A percentile compares a stretch with the other conserved stretches of the same genome.
Conservation (phyloP, 179 eudicot genomes). For the Silene noctiflora region DNA sequence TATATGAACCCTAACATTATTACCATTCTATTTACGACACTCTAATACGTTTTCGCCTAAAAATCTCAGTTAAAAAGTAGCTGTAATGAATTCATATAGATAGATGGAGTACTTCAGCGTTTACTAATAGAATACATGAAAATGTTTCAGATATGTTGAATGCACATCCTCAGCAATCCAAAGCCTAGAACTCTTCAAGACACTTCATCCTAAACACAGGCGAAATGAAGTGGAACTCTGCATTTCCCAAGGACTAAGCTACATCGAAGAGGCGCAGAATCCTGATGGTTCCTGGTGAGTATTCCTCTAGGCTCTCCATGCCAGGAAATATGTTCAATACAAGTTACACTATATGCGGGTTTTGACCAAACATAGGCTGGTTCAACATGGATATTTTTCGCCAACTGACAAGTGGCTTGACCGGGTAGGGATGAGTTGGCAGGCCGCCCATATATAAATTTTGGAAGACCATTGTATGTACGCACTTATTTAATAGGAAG, state of each 20-base stretch:
- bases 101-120: not conserved
- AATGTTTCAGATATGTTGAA: slow-evolving; percentile 53
- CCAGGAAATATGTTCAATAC: not conserved
- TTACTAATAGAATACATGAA: not conserved
- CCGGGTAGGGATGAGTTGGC: not conserved
- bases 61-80: too few relatives aligned
- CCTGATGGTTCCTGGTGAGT: slow-evolving; percentile 42
- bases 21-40: too few relatives aligned
- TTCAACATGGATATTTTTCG: too few relatives aligned
- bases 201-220: slow-evolving; percentile 42
- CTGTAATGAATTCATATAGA: not conserved
- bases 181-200: slow-evolving; percentile 40
- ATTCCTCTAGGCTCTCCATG: not conserved
- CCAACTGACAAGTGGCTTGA: too few relatives aligned
- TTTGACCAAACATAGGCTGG: too few relatives aligned
- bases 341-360: too few relatives aligned
- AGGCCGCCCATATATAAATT: not conserved
- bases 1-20: too few relatives aligned
- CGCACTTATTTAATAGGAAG: too few relatives aligned
- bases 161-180: slow-evolving; percentile 67
- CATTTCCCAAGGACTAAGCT: slow-evolving; percentile 26
- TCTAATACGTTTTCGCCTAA: too few relatives aligned
- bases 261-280: slow-evolving; percentile 30
- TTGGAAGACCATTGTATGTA: too few relatives aligned
- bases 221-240: slow-evolving; percentile 26